These are phyloP conservation scores for Backusella tarrabulga DNA, from an alignment of 192 early-diverging fungal species.

Conservation along the genomic window DNA sequence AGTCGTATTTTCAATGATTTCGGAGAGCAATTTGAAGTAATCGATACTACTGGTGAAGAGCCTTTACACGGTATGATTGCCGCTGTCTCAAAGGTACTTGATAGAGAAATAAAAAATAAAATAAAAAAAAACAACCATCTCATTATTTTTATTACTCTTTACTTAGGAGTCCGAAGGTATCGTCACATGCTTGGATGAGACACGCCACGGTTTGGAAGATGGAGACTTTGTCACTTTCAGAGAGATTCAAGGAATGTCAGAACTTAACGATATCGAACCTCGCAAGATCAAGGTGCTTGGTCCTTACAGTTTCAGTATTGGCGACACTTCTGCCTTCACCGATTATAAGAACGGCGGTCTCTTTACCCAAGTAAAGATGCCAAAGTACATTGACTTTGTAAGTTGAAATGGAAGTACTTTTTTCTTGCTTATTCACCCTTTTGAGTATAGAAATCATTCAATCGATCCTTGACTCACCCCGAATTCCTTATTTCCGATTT, in stretches of 20 bases:
- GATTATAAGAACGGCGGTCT: conserved; percentile 82
- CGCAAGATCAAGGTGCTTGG: conserved; percentile 83
- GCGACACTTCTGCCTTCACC: conserved; percentile 77
- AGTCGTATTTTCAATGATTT: conserved; percentile 93
- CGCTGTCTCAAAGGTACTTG: conserved; percentile 55
- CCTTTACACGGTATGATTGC: conserved; percentile 92
- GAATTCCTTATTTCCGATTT: conserved; percentile 90
- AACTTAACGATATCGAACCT: conserved; percentile 80
- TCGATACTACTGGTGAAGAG: conserved; percentile 92
- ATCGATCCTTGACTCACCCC: conserved; percentile 74
- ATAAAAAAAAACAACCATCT: neutral
- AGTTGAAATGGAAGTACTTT: conserved; percentile 24
- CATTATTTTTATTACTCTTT: neutral
- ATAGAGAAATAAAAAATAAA: neutral
- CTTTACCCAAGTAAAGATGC: conserved; percentile 96
- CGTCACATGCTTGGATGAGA: conserved; percentile 95
- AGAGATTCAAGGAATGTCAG: conserved; percentile 91
- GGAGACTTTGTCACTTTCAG: conserved; percentile 94
- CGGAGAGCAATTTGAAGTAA: conserved; percentile 82
- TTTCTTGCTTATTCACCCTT: neutral
- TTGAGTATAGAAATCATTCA: conserved; percentile 58
- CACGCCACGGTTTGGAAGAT: conserved; percentile 97
- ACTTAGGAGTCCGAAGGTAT: conserved; percentile 69
- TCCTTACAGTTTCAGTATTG: conserved; percentile 97
- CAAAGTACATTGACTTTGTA: conserved; percentile 82